Base-by-base conservation (phyloP, 108 stramenopile species). In the Schizochytrium sp. region DNA sequence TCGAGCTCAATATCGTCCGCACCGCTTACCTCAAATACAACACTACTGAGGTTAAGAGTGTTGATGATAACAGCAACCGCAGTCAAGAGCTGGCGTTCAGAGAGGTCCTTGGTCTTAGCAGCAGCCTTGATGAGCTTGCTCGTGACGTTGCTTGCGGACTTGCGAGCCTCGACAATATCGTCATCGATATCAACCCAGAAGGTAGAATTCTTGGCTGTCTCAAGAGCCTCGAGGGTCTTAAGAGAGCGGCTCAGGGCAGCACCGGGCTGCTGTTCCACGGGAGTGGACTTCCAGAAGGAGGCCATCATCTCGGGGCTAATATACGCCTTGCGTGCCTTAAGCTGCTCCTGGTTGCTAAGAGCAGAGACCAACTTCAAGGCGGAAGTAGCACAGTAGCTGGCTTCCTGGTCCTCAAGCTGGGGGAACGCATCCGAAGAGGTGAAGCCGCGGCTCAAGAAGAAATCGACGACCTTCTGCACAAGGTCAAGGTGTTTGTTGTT, bases 181-280 rank as follows among this genome's bases (percentile, higher is more conserved):
- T 69, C 64, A 15, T 69, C 64, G 1, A 69, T 69, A 38, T 69
- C 64, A 15, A 69, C 64, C 64, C 64, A 69, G 44, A 69, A 69
- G 7, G 12, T 69, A 7, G 0, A 7, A 7, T 0, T 38, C 15
- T 69, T 69, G 64, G 40, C 64, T 8, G 19, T 15, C 64, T 69
- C 64, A 44, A 69, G 64, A 7, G 64, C 64, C 12, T 8, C 28
- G 64, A 69, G 12, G 42, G 28, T 69, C 64, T 69, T 44, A 44
- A 15, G 42, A 8, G 64, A 38, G 12, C 15, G 64, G 28, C 64
- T 38, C 64, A 69, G 8, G 64, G 42, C 44, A 38, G 64, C 2
- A 44, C 64, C 64, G 0, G 64, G 64, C 19, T 44, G 64, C 64
- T 12, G 10, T 8, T 13, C 42, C 2, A 3, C 64, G 42, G 64